A percentile compares a stretch with the other conserved stretches of the same genome.
Evolutionary conservation across 306 rosid species (phyloP).

Genomic region (Abrus pulchellus): DNA sequence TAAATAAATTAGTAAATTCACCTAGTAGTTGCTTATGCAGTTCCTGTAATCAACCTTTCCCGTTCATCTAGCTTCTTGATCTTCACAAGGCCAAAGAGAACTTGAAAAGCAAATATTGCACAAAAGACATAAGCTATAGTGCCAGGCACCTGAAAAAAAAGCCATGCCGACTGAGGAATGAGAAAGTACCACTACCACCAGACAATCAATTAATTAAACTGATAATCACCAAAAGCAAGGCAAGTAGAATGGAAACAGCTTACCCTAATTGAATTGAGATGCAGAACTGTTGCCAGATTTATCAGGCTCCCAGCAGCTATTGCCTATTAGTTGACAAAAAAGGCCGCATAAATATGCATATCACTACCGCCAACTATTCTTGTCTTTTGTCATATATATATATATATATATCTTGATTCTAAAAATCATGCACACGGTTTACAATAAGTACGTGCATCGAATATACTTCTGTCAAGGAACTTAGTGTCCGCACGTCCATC

Average conservation of each 20-base stretch:
- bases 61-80: conserved; percentile 87
- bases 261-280: conserved; percentile 83
- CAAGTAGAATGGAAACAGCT: conserved; percentile 42
- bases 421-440: conserved; percentile 11
- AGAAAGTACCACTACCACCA: conserved; percentile 27
- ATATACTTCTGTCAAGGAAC: conserved; percentile 23
- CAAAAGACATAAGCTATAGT: conserved; percentile 71
- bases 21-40: conserved; percentile 76
- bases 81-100: conserved; percentile 89
- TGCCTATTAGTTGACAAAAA: conserved; percentile 68
- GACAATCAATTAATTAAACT: conserved; percentile 6
- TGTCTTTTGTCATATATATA: conserved; percentile 7
- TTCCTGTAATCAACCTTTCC: conserved; percentile 88
- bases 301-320: conserved; percentile 95
- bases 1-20: conserved; percentile 32
- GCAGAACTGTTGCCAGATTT: conserved; percentile 92
- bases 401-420: neutral
- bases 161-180: conserved; percentile 37
- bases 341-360: conserved; percentile 42
- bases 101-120: conserved; percentile 87
- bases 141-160: conserved; percentile 82
- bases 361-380: conserved; percentile 15
- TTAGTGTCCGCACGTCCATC: conserved; percentile 19
- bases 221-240: conserved; percentile 35
- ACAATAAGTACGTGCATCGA: conserved; percentile 6